Evolutionary conservation across 2,329 filamentous ascomycete species (phyloP).

Genomic region (Ophiocordyceps camponoti-saundersi): DNA sequence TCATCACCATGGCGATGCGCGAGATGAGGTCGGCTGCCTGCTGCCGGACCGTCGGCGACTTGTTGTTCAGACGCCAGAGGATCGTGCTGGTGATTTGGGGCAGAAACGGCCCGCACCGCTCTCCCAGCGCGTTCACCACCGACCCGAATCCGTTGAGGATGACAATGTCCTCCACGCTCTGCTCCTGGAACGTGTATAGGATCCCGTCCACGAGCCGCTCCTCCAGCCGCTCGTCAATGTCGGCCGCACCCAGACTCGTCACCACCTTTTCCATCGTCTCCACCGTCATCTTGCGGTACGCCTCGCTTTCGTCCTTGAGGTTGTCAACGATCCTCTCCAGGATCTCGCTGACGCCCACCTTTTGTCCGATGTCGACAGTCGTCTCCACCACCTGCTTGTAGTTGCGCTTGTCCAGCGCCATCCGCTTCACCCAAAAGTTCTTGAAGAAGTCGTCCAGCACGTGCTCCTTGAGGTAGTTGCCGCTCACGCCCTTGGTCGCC

Average conservation of each 20-base stretch:
- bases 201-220: conserved; percentile 92
- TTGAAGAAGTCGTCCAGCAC: conserved; percentile 96
- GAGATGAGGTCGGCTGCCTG: conserved; percentile 94
- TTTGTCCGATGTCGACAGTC: conserved; percentile 90
- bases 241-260: conserved; percentile 79
- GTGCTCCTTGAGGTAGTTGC: conserved; percentile 86
- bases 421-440: conserved; percentile 92
- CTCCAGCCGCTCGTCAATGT: conserved; percentile 83
- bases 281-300: conserved; percentile 97
- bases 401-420: conserved; percentile 95
- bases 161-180: conserved; percentile 88
- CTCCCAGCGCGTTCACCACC: conserved; percentile 86
- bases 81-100: conserved; percentile 96
- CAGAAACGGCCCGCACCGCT: conserved; percentile 87
- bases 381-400: conserved; percentile 97
- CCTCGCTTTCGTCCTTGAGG: conserved; percentile 93
- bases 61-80: conserved; percentile 93
- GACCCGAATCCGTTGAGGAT: conserved; percentile 97
- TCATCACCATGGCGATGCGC: conserved; percentile 96
- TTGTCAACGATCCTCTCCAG: conserved; percentile 86
- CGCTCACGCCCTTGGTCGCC: conserved; percentile 84
- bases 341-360: conserved; percentile 94
- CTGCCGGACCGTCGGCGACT: conserved; percentile 88
- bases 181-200: conserved; percentile 91
- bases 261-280: conserved; percentile 96